Evolutionary conservation across 768 basidiomycete species (phyloP), one percentile per base, ranked within the genome.

Genomic region (Rhodotorula taiwanensis): DNA sequence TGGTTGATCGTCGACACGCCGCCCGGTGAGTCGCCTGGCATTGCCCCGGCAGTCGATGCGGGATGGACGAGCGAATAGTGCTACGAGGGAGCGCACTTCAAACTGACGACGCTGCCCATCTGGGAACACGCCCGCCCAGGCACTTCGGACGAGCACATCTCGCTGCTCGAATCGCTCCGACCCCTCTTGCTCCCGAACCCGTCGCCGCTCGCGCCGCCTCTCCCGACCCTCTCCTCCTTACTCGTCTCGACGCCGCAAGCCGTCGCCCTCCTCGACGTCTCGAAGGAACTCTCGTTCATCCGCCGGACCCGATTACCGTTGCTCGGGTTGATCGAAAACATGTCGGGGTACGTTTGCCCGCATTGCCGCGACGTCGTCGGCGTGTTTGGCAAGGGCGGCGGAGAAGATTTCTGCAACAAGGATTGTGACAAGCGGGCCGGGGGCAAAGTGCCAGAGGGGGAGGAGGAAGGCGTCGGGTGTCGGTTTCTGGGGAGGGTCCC

Each of bases 241-340:
- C 83, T 99, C 64, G 94, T 99, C 69, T 95, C 95, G 36, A 98
- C 95, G 5, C 95, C 95, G 18, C 95, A 99, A 77, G 91, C 91
- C 23, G 89, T 98, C 41, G 92, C 95, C 1, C 81, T 98, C 54
- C 84, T 89, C 77, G 95, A 98, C 76, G 89, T 87, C 51, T 85
- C 91, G 80, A 98, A 98, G 78, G 95, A 91, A 70, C 82, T 98
- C 62, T 93, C 92, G 44, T 99, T 99, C 78, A 89, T 93, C 20
- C 87, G 87, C 23, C 83, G 89, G 14, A 87, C 92, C 69, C 82
- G 83, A 54, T 79, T 98, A 18, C 91, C 87, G 20, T 85, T 99
- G 41, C 78, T 94, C 59, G 95, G 95, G 14, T 76, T 99, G 53
- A 85, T 99, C 71, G 95, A 98, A 75, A 99, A 98, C 78, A 98